Conservation (phyloP, 2,329 filamentous ascomycete genomes). For the Venturia aucupariae region DNA sequence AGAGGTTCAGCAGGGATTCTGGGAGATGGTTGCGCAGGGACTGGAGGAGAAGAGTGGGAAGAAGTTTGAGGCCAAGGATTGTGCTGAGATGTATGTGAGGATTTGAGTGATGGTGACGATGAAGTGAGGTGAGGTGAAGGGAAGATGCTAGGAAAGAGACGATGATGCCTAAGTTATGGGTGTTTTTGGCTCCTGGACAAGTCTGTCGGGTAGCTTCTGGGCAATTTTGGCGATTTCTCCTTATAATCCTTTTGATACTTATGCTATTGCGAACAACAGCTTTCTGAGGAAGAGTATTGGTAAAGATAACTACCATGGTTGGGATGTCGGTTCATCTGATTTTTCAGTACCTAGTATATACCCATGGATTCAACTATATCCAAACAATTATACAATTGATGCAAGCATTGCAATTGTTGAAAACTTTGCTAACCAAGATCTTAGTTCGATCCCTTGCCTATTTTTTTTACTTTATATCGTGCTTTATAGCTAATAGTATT, state of each 20-base stretch:
- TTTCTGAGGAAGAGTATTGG: background rate
- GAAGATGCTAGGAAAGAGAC: background rate
- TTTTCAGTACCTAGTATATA: background rate
- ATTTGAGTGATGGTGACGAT: background rate
- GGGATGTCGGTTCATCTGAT: background rate
- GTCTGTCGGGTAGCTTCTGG: background rate
- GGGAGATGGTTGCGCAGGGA: conserved; percentile 2
- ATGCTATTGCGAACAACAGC: background rate
- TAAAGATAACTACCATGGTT: background rate
- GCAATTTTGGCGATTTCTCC: background rate
- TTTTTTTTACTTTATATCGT: no score
- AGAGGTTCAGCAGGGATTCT: conserved; percentile 7
- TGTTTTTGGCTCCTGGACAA: background rate
- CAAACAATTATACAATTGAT: background rate
- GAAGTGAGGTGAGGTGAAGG: background rate
- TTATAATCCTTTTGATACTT: background rate
- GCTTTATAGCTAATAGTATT: no score
- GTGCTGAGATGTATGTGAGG: conserved; percentile 8
- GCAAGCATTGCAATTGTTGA: no score
- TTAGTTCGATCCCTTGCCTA: no score
- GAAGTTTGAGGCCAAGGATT: conserved; percentile 4
- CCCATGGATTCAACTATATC: background rate
- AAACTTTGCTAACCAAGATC: background rate
- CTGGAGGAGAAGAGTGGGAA: conserved; percentile 6
- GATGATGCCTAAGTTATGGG: background rate